Evolutionary conservation across 2,329 filamentous ascomycete genomes (phyloP), one percentile per base, ranked within the genome.

Genomic region (Harringtonia aguacate): DNA sequence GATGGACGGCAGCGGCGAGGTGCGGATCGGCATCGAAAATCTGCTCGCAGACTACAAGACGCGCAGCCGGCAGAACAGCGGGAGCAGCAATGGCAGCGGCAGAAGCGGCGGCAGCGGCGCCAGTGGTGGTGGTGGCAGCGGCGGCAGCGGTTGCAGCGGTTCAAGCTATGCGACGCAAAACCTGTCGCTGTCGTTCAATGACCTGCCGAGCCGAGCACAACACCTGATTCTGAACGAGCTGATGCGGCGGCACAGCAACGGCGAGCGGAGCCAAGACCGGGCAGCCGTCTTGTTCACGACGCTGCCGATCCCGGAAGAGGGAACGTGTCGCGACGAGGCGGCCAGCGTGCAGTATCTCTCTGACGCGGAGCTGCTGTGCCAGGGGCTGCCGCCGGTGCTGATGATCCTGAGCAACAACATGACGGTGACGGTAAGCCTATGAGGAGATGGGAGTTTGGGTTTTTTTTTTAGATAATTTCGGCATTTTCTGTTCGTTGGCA

Each of bases 351-450:
- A 75, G 49, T 94, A 92, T 60, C 67, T 94, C 39, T 81, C 76
- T 40, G 83, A 88, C 60, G 68, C 90, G 47, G 84, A 92, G 60
- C 75, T 92, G 3, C 63, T 94, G 46, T 90, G 84, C 59, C 76
- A 82, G 54, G 82, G 77, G 12, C 64, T 90, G 48, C 86, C 86
- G 24, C 86, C 87, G 1, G 77, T 79, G 37, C 60, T 94, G 54
- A 66, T 94, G 59, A 84, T 94, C 33, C 74, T 94, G 62, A 88
- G 84, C 61, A 94, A 94, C 61, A 87, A 81, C 55, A 88, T 94
- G 83, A 94, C 86, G 15, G 86, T 94, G 38, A 94, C 84, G 8
- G 84, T 84, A 55, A 84, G 80, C 58, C 61, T 86, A 48, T 86
- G 55, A 52, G 22, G n/a, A 21, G 38, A 39, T 27, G 30, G 44